phyloP scores from a whole-genome alignment of 805 yeast genomes.

The Sungouiozyma intestinalis region DNA sequence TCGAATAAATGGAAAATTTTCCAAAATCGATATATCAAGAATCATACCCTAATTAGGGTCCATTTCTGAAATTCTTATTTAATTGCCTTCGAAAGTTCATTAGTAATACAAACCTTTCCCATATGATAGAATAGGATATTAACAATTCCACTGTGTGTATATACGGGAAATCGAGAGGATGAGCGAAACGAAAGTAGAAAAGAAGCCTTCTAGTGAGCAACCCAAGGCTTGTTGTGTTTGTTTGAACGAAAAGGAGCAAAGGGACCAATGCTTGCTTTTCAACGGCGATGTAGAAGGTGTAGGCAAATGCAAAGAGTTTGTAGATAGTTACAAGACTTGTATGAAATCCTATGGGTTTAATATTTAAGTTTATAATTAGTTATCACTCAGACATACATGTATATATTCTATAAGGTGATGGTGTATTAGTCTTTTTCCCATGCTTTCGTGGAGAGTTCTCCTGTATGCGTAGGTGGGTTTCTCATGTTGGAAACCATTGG shows the following conservation, averaged over 20 bases:
- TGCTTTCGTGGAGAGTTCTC: neutral
- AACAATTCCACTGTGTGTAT: too few relatives aligned
- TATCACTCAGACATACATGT: neutral
- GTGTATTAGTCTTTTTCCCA: neutral
- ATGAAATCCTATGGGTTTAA: slow-evolving; percentile 88
- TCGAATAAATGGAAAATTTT: neutral
- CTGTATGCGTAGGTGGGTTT: neutral
- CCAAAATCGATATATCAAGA: neutral
- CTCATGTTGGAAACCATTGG: slow-evolving; percentile 31
- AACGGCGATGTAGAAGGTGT: slow-evolving; percentile 44
- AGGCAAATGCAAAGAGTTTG: slow-evolving; percentile 65
- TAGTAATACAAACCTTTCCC: neutral
- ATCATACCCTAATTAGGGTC: neutral
- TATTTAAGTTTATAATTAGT: neutral
- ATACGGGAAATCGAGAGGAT: neutral
- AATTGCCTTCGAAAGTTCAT: neutral
- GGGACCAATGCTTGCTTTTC: slow-evolving; percentile 80
- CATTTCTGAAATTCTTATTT: neutral
- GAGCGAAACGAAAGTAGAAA: slow-evolving; percentile 1
- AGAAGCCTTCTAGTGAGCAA: slow-evolving; percentile 27
- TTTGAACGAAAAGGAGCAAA: slow-evolving; percentile 61
- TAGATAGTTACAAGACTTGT: slow-evolving; percentile 67
- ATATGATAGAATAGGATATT: too few relatives aligned
- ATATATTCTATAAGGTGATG: neutral
- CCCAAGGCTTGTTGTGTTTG: slow-evolving; percentile 98